Evolutionary conservation across 1,284 basidiomycete species (phyloP).

Genomic region (Puccinia hordei): DNA sequence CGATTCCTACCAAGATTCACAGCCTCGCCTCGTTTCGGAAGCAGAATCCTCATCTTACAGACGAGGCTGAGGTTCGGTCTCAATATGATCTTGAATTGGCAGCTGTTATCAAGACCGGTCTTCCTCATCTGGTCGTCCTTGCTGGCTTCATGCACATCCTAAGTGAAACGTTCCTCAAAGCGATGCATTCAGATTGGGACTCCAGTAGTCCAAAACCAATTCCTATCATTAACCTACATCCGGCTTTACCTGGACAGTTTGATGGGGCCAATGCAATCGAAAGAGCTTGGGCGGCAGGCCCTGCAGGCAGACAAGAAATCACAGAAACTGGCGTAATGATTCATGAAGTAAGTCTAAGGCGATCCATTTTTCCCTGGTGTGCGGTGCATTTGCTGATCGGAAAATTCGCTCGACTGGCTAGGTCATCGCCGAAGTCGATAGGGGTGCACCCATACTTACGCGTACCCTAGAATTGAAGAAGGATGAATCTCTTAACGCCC

Average conservation of each 20-base stretch:
- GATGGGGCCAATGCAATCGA: constrained; percentile 89
- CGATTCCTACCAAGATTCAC: constrained; percentile 75
- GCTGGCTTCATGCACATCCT: constrained; percentile 99
- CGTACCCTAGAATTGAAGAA: constrained; percentile 73
- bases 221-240: constrained; percentile 94
- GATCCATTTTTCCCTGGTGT: not conserved
- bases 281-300: constrained; percentile 82
- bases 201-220: constrained; percentile 61
- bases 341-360: constrained; percentile 67
- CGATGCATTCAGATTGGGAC: constrained; percentile 56
- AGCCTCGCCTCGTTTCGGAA: constrained; percentile 60
- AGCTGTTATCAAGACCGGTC: constrained; percentile 66
- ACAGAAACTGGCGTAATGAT: constrained; percentile 81
- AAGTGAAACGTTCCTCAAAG: constrained; percentile 63
- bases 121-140: constrained; percentile 84
- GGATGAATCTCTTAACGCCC: constrained; percentile 71
- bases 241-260: constrained; percentile 89
- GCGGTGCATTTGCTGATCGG: not conserved
- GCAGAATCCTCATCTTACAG: constrained; percentile 73
- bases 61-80: constrained; percentile 69
- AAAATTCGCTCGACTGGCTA: not conserved
- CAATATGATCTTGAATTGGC: constrained; percentile 87
- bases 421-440: constrained; percentile 86
- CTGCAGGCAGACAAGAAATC: constrained; percentile 65
- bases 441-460: constrained; percentile 82